Conservation (phyloP, 2,329 filamentous ascomycete genomes). For the Fusarium multiceps region DNA sequence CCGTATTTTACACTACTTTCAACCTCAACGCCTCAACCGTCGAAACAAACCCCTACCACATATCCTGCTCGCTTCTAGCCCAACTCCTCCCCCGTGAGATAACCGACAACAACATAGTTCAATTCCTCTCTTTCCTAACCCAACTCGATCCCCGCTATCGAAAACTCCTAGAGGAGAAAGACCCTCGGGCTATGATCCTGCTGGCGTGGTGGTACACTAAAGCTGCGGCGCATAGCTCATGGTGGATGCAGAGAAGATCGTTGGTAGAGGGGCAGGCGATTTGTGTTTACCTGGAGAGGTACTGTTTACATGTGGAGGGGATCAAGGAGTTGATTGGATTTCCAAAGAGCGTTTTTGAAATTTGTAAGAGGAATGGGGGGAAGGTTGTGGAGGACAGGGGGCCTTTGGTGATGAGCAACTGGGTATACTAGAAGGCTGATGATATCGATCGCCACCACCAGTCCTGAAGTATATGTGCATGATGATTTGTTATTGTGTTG, state of each 20-base stretch:
- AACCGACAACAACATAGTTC: conserved; percentile 55
- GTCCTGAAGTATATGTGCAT: background rate
- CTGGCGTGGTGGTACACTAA: conserved; percentile 68
- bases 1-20: conserved; percentile 48
- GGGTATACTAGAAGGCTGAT: background rate
- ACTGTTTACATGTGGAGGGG: conserved; percentile 21
- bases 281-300: conserved; percentile 52
- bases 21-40: conserved; percentile 32
- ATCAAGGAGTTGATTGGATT: conserved; percentile 32
- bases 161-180: conserved; percentile 60
- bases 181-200: conserved; percentile 64
- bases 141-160: conserved; percentile 58
- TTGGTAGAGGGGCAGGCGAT: conserved; percentile 63
- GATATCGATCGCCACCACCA: background rate
- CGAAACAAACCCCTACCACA: conserved; percentile 49
- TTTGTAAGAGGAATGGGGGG: background rate
- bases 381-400: background rate
- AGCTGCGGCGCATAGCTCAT: conserved; percentile 53
- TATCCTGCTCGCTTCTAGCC: conserved; percentile 51
- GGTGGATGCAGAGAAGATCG: conserved; percentile 62
- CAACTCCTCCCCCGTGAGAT: conserved; percentile 52
- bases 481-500: background rate
- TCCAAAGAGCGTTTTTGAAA: conserved; percentile 34
- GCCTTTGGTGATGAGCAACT: background rate
- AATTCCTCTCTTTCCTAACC: conserved; percentile 60